Evolutionary conservation across 164 flowering plant species (phyloP), one percentile per base, ranked within the genome.

Genomic region (grape (Vitis vinifera)): DNA sequence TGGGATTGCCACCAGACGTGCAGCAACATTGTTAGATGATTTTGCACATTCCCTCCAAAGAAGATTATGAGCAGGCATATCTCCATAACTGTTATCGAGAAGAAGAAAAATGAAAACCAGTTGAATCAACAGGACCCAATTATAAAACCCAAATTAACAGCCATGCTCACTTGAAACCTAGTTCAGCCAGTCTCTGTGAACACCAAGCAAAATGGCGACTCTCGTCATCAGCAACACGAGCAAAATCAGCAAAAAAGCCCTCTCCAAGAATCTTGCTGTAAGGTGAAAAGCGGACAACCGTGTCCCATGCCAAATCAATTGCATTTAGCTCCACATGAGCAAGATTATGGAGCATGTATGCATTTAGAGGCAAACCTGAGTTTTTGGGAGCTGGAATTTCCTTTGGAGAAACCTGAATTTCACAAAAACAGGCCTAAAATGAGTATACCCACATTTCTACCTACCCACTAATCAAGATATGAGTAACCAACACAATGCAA

Each of bases 281-380:
- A 7, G 91, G 88, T 17, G 98, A 91, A 77, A 95, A 95, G 10
- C 99, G 85, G 57, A 91, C 99, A 60, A 95, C 97, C n/a, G 99
- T 92, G 70, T 95, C 99, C 99, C 99, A 95, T 6, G 99, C 98
- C 86, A 95, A 79, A 81, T 95, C 98, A 72, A 95, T 89, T 12
- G 99, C 99, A 76, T 95, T 95, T 51, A 95, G 85, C 90, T 93
- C 99, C 72, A 95, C 97, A 80, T 95, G 99, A 48, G 99, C 99
- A 64, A 95, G 96, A 83, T 91, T 95, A 74, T 95, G 99, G 30
- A 92, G 94, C 97, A 92, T 80, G 70, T 89, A 89, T 19, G 94
- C 99, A 84, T 92, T 92, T 10, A 95, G 89, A 65, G 99, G 98
- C 75, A 95, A 78, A 8, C 90, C 91, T 4, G 97, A 95, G 68